These are phyloP conservation scores for Eucalyptus cloeziana DNA, from an alignment of 345 rosid genomes.

Conservation along the genomic window DNA sequence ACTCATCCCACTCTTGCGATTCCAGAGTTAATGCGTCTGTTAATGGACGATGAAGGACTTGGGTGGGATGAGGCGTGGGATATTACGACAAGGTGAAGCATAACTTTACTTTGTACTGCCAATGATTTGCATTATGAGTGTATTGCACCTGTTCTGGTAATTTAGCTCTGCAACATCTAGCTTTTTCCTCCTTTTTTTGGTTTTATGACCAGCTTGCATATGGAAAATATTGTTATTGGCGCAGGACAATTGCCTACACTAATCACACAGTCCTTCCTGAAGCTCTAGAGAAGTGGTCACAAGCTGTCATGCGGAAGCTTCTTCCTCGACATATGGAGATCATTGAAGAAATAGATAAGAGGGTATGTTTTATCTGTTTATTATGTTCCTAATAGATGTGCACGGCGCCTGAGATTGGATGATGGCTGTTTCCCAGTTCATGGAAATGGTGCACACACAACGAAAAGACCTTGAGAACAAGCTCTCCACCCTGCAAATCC, in stretches of 20 bases:
- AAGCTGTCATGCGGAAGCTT: constrained; percentile 86
- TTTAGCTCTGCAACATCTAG: not conserved
- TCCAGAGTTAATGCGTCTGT: constrained; percentile 89
- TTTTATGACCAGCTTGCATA: not conserved
- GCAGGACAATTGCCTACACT: constrained; percentile 90
- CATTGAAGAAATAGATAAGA: constrained; percentile 82
- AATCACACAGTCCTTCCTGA: constrained; percentile 99
- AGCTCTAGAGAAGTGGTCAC: constrained; percentile 98
- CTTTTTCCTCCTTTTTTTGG: not conserved
- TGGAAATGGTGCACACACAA: constrained; percentile 34
- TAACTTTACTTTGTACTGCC: not conserved
- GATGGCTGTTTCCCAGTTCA: constrained; percentile 33
- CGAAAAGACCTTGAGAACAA: constrained; percentile 68
- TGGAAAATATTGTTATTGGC: constrained; percentile 1
- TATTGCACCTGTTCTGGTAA: not conserved
- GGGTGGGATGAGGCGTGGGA: constrained; percentile 99
- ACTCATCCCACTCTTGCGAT: constrained; percentile 98
- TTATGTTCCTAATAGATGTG: not conserved
- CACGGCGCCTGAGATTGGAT: not conserved
- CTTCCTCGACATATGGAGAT: constrained; percentile 99
- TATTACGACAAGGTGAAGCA: constrained; percentile 52
- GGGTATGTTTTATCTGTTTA: constrained; percentile 29
- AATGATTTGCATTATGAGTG: not conserved
- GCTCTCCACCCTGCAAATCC: constrained; percentile 59
- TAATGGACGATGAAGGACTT: constrained; percentile 85